A percentile compares a stretch with the other conserved stretches of the same genome.
phyloP scores from a whole-genome alignment of 352 stramenopile species.

The Peronospora belbahrii region DNA sequence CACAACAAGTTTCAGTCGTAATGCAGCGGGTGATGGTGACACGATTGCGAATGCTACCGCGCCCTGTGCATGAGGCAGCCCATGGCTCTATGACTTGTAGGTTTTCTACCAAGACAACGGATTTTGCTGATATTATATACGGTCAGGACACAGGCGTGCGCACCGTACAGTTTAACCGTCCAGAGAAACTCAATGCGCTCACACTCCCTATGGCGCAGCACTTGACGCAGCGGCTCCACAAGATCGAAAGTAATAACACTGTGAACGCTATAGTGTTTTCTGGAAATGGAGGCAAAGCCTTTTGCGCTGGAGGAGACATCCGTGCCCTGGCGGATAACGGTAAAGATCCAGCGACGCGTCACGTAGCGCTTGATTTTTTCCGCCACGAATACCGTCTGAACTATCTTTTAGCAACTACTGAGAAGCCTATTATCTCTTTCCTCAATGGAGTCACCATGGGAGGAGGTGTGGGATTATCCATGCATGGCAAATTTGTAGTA shows the following conservation, averaged over 20 bases:
- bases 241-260: conserved; percentile 69
- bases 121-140: conserved; percentile 68
- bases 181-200: conserved; percentile 88
- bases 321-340: conserved; percentile 83
- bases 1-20: no score
- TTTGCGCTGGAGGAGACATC: conserved; percentile 95
- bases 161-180: conserved; percentile 87
- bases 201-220: conserved; percentile 88
- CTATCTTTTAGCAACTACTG: conserved; percentile 77
- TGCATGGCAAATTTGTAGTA: conserved; percentile 95
- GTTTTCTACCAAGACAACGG: conserved; percentile 35
- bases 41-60: conserved; percentile 56
- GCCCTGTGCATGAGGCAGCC: conserved; percentile 26
- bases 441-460: conserved; percentile 99
- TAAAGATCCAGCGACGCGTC: conserved; percentile 55
- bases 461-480: conserved; percentile 94
- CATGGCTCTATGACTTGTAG: not conserved
- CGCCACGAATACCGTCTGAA: conserved; percentile 94
- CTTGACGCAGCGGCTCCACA: conserved; percentile 81
- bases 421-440: conserved; percentile 89
- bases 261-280: conserved; percentile 82
- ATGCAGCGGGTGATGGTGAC: conserved; percentile 46
- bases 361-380: conserved; percentile 90
- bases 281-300: conserved; percentile 75
- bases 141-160: conserved; percentile 70